Evolutionary conservation across 2,329 filamentous ascomycete genomes (phyloP).

Genomic region (Aaosphaeria arxii): DNA sequence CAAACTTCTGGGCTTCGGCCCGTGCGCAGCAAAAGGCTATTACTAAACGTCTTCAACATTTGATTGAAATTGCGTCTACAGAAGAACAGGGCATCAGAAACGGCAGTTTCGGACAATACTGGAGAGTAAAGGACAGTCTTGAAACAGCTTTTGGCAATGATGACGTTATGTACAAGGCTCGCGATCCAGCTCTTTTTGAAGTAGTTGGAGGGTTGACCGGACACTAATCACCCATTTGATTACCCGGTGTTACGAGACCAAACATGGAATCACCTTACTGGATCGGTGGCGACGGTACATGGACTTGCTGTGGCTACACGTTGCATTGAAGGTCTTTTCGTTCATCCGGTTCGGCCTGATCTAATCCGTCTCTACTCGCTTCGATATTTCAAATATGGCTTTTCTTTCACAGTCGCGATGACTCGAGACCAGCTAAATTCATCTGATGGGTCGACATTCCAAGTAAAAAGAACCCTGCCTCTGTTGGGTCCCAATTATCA

Average conservation of each 20-base stretch:
- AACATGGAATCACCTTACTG: too few species aligned
- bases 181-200: conserved; percentile 26
- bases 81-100: conserved; percentile 28
- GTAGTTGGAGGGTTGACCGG: conserved; percentile 21
- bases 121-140: conserved; percentile 35
- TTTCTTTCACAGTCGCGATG: too few species aligned
- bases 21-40: conserved; percentile 51
- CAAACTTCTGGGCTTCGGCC: conserved; percentile 59
- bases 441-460: too few species aligned
- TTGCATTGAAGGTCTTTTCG: too few species aligned
- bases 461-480: too few species aligned
- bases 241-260: not conserved
- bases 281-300: too few species aligned
- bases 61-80: conserved; percentile 41
- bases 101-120: conserved; percentile 31
- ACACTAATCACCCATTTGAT: not conserved
- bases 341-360: too few species aligned
- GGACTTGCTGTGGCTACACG: too few species aligned
- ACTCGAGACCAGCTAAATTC: too few species aligned
- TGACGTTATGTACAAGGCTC: conserved; percentile 42
- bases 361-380: too few species aligned
- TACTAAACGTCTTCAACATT: conserved; percentile 43
- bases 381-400: too few species aligned
- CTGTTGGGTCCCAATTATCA: too few species aligned
- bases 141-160: conserved; percentile 42